These are phyloP conservation scores for Fagopyrum homotropicum DNA, from an alignment of 148 eudicot genomes.

Conservation along the genomic window DNA sequence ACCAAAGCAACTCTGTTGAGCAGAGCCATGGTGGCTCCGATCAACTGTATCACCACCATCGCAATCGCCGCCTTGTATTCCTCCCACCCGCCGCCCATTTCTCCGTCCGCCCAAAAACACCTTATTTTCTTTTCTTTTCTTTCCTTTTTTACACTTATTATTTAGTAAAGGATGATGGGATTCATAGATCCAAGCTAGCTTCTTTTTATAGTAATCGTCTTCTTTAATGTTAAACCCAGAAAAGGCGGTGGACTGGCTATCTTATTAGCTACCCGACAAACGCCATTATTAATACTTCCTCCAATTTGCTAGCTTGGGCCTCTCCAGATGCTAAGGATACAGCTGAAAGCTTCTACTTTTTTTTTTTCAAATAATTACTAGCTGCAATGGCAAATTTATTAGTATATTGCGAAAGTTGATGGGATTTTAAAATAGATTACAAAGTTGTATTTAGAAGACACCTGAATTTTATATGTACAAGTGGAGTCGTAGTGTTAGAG, in stretches of 20 bases:
- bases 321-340: too few relatives aligned
- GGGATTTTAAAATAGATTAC: too few relatives aligned
- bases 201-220: not conserved
- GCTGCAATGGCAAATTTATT: too few relatives aligned
- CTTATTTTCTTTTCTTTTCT: too few relatives aligned
- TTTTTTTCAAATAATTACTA: too few relatives aligned
- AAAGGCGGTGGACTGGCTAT: not conserved
- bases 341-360: too few relatives aligned
- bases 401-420: too few relatives aligned
- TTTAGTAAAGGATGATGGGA: not conserved
- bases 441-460: too few relatives aligned
- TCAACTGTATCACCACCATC: slow-evolving; percentile 44
- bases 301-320: too few relatives aligned
- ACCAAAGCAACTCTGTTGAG: slow-evolving; percentile 51
- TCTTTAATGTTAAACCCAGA: not conserved
- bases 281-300: not conserved
- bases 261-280: slow-evolving; percentile 4
- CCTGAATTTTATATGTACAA: too few relatives aligned
- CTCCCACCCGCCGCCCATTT: slow-evolving; percentile 15
- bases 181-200: not conserved
- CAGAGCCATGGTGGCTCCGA: slow-evolving; percentile 37
- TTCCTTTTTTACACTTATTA: too few relatives aligned
- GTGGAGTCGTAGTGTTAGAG: too few relatives aligned
- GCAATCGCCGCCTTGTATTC: slow-evolving; percentile 43
- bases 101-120: not conserved